Conservation (phyloP, 1,284 basidiomycete genomes). For the Sporisorium exsertum region DNA sequence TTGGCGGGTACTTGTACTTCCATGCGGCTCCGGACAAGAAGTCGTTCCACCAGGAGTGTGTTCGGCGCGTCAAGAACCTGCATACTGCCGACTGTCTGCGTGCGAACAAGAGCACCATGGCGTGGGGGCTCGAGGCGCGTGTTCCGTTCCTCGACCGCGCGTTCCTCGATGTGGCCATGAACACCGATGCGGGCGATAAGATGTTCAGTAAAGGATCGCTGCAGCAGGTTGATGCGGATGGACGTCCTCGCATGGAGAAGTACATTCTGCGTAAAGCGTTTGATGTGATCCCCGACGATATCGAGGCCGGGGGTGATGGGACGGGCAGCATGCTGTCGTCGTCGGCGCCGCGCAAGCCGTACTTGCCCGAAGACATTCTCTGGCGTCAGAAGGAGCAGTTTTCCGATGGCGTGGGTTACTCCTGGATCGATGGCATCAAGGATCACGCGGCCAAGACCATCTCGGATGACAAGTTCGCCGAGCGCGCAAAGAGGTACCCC, state of each 20-base stretch:
- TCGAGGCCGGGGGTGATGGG: conserved; percentile 72
- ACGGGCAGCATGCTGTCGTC: conserved; percentile 26
- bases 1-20: conserved; percentile 99
- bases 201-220: conserved; percentile 85
- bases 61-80: conserved; percentile 95
- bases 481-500: conserved; percentile 82
- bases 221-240: conserved; percentile 77
- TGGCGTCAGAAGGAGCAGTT: conserved; percentile 99
- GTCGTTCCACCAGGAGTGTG: conserved; percentile 95
- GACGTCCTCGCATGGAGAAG: conserved; percentile 71
- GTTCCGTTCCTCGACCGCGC: conserved; percentile 98
- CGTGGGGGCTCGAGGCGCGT: conserved; percentile 98
- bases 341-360: conserved; percentile 72
- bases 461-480: conserved; percentile 84
- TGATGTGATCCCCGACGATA: conserved; percentile 81
- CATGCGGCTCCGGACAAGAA: conserved; percentile 91
- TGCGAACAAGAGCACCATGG: conserved; percentile 99
- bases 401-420: conserved; percentile 98
- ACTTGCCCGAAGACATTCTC: conserved; percentile 91
- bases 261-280: conserved; percentile 98
- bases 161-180: conserved; percentile 95
- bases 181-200: conserved; percentile 87
- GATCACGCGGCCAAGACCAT: conserved; percentile 82
- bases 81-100: conserved; percentile 97
- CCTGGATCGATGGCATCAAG: conserved; percentile 99